These are phyloP conservation scores for Kluyveromyces wickerhamii DNA, from an alignment of 805 yeast species.

Conservation along the genomic window DNA sequence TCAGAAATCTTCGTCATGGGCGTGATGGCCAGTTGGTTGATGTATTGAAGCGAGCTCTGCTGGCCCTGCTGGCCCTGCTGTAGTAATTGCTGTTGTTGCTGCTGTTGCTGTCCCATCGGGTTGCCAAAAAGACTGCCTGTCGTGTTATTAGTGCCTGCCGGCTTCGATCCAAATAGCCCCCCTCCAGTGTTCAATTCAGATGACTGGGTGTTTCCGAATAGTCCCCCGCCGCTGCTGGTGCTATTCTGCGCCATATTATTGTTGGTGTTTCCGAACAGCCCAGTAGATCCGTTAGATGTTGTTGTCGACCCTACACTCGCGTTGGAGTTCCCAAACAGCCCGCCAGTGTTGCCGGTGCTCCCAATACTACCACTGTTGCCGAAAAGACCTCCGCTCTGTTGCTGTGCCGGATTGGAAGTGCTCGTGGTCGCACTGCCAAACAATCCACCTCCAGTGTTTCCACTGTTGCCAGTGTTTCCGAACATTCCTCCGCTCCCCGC, in stretches of 20 bases:
- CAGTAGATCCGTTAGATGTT: too few relatives aligned
- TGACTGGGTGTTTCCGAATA: constrained; percentile 30
- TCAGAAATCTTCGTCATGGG: constrained; percentile 72
- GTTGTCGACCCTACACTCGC: constrained; percentile 8
- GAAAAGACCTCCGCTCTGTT: constrained; percentile 3
- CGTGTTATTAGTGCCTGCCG: constrained; percentile 7
- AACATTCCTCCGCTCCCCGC: constrained; percentile 1
- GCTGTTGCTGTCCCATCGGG: constrained; percentile 15
- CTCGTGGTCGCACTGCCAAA: constrained; percentile 2
- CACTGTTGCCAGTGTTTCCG: constrained; percentile 14
- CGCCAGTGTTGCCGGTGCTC: constrained; percentile 11
- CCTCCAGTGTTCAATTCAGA: constrained; percentile 19
- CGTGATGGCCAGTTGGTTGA: constrained; percentile 43
- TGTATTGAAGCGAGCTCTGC: constrained; percentile 36
- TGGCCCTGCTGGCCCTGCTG: constrained; percentile 23
- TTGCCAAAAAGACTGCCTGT: constrained; percentile 7
- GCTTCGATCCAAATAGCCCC: constrained; percentile 33
- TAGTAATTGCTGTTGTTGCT: constrained; percentile 7
- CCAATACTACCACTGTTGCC: constrained; percentile 7
- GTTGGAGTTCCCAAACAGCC: constrained; percentile 9
- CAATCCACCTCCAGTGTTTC: constrained; percentile 15
- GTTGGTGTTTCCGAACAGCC: constrained; percentile 21
- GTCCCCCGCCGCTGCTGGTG: constrained; percentile 23
- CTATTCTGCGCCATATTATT: too few relatives aligned
- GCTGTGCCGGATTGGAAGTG: constrained; percentile 6